These are phyloP conservation scores for Wickerhamomyces sp. DNA, from an alignment of 1,139 yeast genomes.

Conservation along the genomic window DNA sequence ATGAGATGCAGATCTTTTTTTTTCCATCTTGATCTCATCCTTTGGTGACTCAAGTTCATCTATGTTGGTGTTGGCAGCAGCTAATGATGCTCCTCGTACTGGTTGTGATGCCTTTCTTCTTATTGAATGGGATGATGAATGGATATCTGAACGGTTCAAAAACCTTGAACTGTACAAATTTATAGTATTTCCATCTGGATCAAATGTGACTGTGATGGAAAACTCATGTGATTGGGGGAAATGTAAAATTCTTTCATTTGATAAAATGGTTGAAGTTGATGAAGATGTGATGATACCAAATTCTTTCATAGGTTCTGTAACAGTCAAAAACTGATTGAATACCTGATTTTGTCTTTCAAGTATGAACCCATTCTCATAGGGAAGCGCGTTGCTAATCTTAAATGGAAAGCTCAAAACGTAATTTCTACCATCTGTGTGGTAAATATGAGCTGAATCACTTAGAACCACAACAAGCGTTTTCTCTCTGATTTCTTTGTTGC, in stretches of 20 bases:
- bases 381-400: conserved; percentile 47
- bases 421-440: conserved; percentile 52
- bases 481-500: conserved; percentile 10
- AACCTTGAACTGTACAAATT: conserved; percentile 49
- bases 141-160: conserved; percentile 24
- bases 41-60: conserved; percentile 1
- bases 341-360: conserved; percentile 38
- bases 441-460: conserved; percentile 48
- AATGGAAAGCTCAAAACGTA: conserved; percentile 65
- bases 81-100: conserved; percentile 8
- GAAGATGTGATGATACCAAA: conserved; percentile 65
- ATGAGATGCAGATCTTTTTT: conserved; percentile 49
- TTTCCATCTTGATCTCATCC: conserved; percentile 31
- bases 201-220: conserved; percentile 51
- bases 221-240: conserved; percentile 40
- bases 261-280: conserved; percentile 60
- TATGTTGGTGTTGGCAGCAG: conserved; percentile 4
- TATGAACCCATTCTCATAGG: conserved; percentile 62
- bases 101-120: conserved; percentile 18
- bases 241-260: conserved; percentile 50
- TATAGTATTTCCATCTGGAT: conserved; percentile 39
- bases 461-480: conserved; percentile 48
- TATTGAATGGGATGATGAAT: conserved; percentile 1
- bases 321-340: conserved; percentile 48
- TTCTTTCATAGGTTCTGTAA: conserved; percentile 68